Base-by-base conservation (phyloP, 176 grass and related monocot species). In the Aegilops sharonensis region DNA sequence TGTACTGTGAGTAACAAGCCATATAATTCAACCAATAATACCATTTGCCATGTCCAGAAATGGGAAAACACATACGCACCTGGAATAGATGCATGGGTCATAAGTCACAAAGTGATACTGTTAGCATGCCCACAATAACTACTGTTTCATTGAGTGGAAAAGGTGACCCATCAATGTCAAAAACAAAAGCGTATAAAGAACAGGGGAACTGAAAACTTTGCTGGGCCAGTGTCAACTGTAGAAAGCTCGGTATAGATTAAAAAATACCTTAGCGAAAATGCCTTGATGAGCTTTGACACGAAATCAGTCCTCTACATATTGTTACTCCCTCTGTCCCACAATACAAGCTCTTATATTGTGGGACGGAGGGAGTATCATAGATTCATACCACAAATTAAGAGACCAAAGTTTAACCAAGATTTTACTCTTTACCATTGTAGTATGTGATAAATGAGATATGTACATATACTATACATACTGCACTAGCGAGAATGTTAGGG, bases 401-500 rank as follows among this genome's bases (percentile, higher is more conserved):
- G 5, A 75, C 11, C 36, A 75, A 48, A 76, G 21, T 42, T 25
- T 6, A 90, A 70, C 36, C 35, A 59, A 59, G 2, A 59, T 8
- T 59, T 59, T 3, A 21, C 56, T 0, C 56, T 59, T 59, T 21
- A 21, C 31, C 17, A 67, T 27, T 74, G 20, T 36, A 71, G 27
- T 40, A 40, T 40, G 66, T 23, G 67, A 47, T 75, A 83, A 29
- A 72, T 65, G 21, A 31, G 11, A 78, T 76, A 70, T 65, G 57
- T 56, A 80, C 57, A 82, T 82, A 90, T 67, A 34, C 73, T 76
- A 54, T 76, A 76, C 73, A 54, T 78, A 56, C 64, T 86, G 54
- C 67, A 70, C 21, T 37, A 32, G 30, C 11, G 36, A 47, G 13
- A 71, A 39, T 21, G 75, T 48, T 54, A 29, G 20, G 71, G 15